Conservation (phyloP, 495 filamentous ascomycete species). For the Talaromyces ruber region DNA sequence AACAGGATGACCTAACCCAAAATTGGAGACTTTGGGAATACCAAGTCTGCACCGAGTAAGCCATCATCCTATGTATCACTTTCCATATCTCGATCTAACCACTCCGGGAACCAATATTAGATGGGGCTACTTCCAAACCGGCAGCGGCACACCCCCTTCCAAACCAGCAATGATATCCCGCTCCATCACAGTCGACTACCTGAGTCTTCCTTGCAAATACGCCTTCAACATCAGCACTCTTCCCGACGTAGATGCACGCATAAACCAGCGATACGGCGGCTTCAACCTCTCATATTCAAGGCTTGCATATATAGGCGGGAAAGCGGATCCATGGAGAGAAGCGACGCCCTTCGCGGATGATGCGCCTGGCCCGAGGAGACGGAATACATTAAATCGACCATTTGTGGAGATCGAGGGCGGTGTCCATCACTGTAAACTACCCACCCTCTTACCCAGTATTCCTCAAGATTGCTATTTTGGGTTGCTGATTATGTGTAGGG, state of each 20-base stretch:
- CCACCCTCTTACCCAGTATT: neutral
- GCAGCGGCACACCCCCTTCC: slow-evolving; percentile 47
- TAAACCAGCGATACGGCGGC: slow-evolving; percentile 63
- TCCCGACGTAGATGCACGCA: slow-evolving; percentile 35
- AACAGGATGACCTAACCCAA: slow-evolving; percentile 37
- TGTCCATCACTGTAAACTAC: slow-evolving; percentile 51
- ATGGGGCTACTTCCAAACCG: slow-evolving; percentile 67
- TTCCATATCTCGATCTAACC: too few species aligned
- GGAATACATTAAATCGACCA: slow-evolving; percentile 49
- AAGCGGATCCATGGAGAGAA: slow-evolving; percentile 62
- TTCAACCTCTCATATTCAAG: slow-evolving; percentile 54
- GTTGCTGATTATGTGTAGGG: neutral
- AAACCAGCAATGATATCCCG: slow-evolving; percentile 60
- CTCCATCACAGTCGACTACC: slow-evolving; percentile 46
- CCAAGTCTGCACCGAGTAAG: slow-evolving; percentile 31
- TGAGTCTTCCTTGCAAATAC: slow-evolving; percentile 41
- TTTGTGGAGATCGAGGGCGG: slow-evolving; percentile 53
- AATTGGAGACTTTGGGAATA: slow-evolving; percentile 54
- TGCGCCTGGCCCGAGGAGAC: slow-evolving; percentile 30
- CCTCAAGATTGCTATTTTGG: too few species aligned
- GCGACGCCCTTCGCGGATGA: slow-evolving; percentile 53
- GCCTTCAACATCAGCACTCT: slow-evolving; percentile 55
- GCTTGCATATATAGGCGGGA: slow-evolving; percentile 59
- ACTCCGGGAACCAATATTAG: too few species aligned
- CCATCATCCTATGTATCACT: too few species aligned